These are phyloP conservation scores for Mucor sp. DNA, from an alignment of 371 early-diverging fungal genomes.

Conservation along the genomic window DNA sequence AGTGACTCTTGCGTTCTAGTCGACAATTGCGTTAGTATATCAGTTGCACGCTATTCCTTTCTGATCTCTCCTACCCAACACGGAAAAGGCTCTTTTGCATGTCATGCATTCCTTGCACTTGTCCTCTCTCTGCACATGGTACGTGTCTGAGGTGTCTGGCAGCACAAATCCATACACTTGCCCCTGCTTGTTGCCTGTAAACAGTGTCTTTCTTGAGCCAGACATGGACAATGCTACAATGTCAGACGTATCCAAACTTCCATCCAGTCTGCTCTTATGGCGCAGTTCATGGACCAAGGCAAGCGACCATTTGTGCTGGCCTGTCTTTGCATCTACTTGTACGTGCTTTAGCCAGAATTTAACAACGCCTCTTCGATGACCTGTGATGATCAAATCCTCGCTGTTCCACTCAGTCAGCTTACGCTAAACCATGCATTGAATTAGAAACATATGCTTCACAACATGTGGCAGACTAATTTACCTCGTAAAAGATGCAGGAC, in stretches of 20 bases:
- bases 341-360: slow-evolving; percentile 55
- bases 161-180: slow-evolving; percentile 65
- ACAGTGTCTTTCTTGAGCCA: slow-evolving; percentile 54
- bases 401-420: slow-evolving; percentile 26
- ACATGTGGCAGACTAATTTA: slow-evolving; percentile 4
- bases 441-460: not conserved
- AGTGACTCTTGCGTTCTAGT: slow-evolving; percentile 42
- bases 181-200: slow-evolving; percentile 66
- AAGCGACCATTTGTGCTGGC: slow-evolving; percentile 36
- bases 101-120: slow-evolving; percentile 59
- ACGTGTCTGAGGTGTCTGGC: slow-evolving; percentile 70
- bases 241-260: slow-evolving; percentile 22
- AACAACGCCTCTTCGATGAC: slow-evolving; percentile 57
- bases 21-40: not conserved
- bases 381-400: slow-evolving; percentile 58
- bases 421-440: not conserved
- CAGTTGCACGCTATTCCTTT: not conserved
- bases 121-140: slow-evolving; percentile 66
- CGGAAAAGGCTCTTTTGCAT: slow-evolving; percentile 59
- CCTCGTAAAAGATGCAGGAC: slow-evolving; percentile 61
- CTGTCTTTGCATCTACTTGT: slow-evolving; percentile 29
- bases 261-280: slow-evolving; percentile 27
- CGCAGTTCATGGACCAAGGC: slow-evolving; percentile 28
- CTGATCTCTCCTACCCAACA: slow-evolving; percentile 47
- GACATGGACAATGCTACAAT: slow-evolving; percentile 39